A percentile compares a stretch with the other conserved stretches of the same genome.
These are phyloP conservation scores for Anacardium occidentale DNA, from an alignment of 345 rosid genomes.

Conservation along the genomic window DNA sequence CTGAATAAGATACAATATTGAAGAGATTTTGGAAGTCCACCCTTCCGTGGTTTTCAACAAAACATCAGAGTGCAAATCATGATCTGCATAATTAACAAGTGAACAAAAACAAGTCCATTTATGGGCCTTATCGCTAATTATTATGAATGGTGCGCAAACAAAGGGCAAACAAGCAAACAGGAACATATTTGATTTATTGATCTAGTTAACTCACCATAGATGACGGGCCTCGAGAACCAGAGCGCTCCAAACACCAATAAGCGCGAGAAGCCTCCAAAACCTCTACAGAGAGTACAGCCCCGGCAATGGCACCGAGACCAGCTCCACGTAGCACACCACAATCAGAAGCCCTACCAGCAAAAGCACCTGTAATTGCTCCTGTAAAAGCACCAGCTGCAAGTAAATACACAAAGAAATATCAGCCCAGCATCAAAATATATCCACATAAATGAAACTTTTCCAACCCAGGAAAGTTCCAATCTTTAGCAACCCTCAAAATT, in stretches of 20 bases:
- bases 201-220: constrained; percentile 52
- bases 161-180: not conserved
- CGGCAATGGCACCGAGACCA: constrained; percentile 69
- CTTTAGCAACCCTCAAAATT: not conserved
- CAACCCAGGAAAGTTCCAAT: not conserved
- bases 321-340: constrained; percentile 74
- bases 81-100: not conserved
- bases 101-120: not conserved
- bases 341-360: constrained; percentile 72
- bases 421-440: not conserved
- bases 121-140: not conserved
- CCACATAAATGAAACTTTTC: not conserved
- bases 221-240: constrained; percentile 59
- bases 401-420: not conserved
- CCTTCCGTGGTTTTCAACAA: not conserved
- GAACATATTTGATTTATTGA: too few relatives aligned
- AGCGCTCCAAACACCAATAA: constrained; percentile 65
- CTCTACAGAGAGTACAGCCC: constrained; percentile 72
- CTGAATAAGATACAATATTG: not conserved
- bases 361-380: constrained; percentile 70
- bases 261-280: constrained; percentile 80
- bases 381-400: constrained; percentile 71
- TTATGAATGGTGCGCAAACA: not conserved
- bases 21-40: not conserved
- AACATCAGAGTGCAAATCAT: not conserved